Percentiles rank a stretch among this genome's conserved stretches.
These are phyloP conservation scores for Metrosideros polymorpha DNA, from an alignment of 441 rosid species.

Conservation along the genomic window DNA sequence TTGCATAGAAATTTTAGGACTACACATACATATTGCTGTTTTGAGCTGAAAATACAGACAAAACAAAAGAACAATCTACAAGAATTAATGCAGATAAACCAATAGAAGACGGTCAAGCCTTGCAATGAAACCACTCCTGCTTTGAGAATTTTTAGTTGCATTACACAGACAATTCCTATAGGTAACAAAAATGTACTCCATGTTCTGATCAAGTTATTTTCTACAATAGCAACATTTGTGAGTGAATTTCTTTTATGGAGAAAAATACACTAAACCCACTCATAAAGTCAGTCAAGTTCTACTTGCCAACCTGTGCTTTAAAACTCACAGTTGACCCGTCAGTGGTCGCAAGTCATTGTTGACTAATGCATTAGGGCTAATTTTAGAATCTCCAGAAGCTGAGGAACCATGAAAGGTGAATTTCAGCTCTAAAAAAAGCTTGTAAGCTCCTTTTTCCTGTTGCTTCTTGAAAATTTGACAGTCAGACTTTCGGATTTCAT, in stretches of 20 bases:
- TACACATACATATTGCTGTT: slow-evolving; percentile 1
- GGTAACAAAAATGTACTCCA: background rate
- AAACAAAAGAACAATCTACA: background rate
- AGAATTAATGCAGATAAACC: background rate
- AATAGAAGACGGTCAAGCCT: background rate
- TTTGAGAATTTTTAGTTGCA: background rate
- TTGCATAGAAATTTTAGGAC: background rate
- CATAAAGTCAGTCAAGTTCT: background rate
- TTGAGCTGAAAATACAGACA: background rate
- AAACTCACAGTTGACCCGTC: background rate
- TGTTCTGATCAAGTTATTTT: background rate
- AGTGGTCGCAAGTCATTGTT: background rate
- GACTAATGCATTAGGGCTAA: background rate
- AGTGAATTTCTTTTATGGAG: background rate
- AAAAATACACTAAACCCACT: background rate
- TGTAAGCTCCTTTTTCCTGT: background rate
- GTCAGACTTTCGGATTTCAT: background rate
- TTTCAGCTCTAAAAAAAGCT: background rate
- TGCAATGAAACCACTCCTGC: background rate
- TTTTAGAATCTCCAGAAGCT: background rate
- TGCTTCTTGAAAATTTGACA: background rate
- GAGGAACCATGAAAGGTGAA: background rate
- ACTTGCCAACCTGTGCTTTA: background rate
- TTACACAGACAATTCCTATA: background rate
- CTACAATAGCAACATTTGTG: background rate